Conservation (phyloP, 163 green algal species). For the Scenedesmus sp. region DNA sequence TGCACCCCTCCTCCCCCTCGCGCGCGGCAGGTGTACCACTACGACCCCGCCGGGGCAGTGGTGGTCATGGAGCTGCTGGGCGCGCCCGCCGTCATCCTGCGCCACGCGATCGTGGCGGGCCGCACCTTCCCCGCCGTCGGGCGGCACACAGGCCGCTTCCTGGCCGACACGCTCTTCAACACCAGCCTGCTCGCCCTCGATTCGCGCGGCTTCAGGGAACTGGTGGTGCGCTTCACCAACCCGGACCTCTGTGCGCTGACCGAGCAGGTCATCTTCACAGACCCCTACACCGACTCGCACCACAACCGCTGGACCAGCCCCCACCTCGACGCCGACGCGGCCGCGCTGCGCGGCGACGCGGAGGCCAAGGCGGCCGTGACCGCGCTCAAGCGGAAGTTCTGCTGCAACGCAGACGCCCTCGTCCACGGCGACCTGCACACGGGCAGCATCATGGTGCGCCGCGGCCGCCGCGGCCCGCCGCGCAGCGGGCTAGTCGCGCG, state of each 20-base stretch:
- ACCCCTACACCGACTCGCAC: constrained; percentile 65
- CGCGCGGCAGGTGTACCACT: constrained; percentile 71
- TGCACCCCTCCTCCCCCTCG: too few relatives aligned
- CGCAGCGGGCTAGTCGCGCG: too few relatives aligned
- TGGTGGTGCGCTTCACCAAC: constrained; percentile 77
- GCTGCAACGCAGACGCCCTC: constrained; percentile 77
- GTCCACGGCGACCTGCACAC: constrained; percentile 99
- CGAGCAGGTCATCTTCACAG: constrained; percentile 96
- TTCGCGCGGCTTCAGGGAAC: constrained; percentile 60
- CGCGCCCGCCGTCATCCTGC: constrained; percentile 88
- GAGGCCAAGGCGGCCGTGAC: constrained; percentile 62
- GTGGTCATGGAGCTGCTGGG: constrained; percentile 91
- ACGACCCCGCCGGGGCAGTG: constrained; percentile 68
- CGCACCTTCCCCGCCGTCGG: constrained; percentile 77
- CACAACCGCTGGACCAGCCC: constrained; percentile 73
- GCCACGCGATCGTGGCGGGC: constrained; percentile 73
- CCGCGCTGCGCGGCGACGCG: constrained; percentile 72
- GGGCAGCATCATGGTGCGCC: constrained; percentile 60
- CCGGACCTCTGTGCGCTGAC: constrained; percentile 92
- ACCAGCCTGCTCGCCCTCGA: constrained; percentile 82
- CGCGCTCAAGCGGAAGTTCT: constrained; percentile 86
- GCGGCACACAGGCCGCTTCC: constrained; percentile 77
- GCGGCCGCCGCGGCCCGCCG: too few relatives aligned
- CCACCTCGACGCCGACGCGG: constrained; percentile 82
- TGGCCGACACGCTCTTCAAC: constrained; percentile 89